phyloP scores from a whole-genome alignment of 495 filamentous ascomycete species.

The Chaetomidium leptoderma region DNA sequence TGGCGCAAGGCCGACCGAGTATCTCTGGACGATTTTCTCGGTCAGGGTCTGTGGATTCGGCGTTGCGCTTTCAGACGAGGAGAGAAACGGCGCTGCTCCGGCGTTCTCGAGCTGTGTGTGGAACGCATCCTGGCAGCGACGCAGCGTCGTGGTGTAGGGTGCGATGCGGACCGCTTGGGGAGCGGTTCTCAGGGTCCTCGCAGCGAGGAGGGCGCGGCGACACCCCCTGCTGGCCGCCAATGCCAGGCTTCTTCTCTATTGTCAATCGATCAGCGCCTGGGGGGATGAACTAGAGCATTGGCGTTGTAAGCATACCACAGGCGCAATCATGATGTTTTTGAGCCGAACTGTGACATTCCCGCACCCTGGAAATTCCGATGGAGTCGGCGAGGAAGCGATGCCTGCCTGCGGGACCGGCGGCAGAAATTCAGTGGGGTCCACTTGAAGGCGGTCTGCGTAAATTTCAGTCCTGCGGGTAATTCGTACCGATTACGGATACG shows the following conservation, averaged over 20 bases:
- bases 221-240: constrained; percentile 24
- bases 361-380: neutral
- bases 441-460: too few relatives aligned
- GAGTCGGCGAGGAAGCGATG: neutral
- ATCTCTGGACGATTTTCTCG: constrained; percentile 85
- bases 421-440: constrained; percentile 12
- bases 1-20: constrained; percentile 64
- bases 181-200: constrained; percentile 10
- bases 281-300: neutral
- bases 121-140: constrained; percentile 27
- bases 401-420: constrained; percentile 16
- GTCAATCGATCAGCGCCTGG: neutral
- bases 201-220: constrained; percentile 20
- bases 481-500: too few relatives aligned
- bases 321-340: constrained; percentile 25
- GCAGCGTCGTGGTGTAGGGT: constrained; percentile 26
- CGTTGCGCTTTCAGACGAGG: constrained; percentile 7
- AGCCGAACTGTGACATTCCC: neutral
- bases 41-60: constrained; percentile 69
- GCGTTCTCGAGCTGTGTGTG: constrained; percentile 28
- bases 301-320: constrained; percentile 24
- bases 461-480: too few relatives aligned
- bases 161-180: constrained; percentile 14
- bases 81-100: constrained; percentile 2
- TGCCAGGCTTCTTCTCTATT: constrained; percentile 33